Percentiles rank a stretch among this genome's conserved stretches.
phyloP scores from a whole-genome alignment of 805 yeast species.

The Ogataea methanolica region DNA sequence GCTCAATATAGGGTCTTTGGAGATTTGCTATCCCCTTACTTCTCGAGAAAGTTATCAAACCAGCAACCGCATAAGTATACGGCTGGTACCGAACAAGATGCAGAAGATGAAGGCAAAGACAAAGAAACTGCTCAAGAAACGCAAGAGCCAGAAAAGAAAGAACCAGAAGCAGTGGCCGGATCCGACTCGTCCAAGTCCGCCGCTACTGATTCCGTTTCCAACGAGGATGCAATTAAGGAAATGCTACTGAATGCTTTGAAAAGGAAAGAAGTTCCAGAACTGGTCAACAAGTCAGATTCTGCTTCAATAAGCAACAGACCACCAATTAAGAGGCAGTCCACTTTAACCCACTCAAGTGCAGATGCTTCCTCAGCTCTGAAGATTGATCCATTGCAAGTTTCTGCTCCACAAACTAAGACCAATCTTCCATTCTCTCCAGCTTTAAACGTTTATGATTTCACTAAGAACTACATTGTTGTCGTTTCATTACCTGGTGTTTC shows the following conservation, averaged over 20 bases:
- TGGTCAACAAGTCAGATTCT: neutral
- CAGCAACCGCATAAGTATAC: constrained; percentile 6
- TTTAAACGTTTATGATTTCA: constrained; percentile 51
- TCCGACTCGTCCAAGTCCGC: neutral
- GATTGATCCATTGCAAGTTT: constrained; percentile 39
- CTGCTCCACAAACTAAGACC: constrained; percentile 38
- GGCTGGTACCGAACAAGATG: neutral
- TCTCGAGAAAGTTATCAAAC: constrained; percentile 8
- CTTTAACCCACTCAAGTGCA: neutral
- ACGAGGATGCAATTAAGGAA: constrained; percentile 1
- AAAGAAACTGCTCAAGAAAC: constrained; percentile 1
- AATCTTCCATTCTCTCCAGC: constrained; percentile 53
- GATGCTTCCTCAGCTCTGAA: constrained; percentile 4
- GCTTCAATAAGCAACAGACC: neutral
- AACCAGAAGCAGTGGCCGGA: neutral
- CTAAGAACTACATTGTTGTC: constrained; percentile 41
- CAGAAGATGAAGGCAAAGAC: constrained; percentile 1
- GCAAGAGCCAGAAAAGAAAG: neutral
- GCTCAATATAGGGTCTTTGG: constrained; percentile 14
- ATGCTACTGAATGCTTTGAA: constrained; percentile 1
- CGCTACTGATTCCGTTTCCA: neutral
- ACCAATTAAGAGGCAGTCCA: neutral
- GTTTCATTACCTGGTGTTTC: constrained; percentile 58
- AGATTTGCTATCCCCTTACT: constrained; percentile 14
- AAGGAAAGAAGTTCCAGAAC: neutral